Evolutionary conservation across 2,329 filamentous ascomycete genomes (phyloP).

Genomic region (Cadophora sp.): DNA sequence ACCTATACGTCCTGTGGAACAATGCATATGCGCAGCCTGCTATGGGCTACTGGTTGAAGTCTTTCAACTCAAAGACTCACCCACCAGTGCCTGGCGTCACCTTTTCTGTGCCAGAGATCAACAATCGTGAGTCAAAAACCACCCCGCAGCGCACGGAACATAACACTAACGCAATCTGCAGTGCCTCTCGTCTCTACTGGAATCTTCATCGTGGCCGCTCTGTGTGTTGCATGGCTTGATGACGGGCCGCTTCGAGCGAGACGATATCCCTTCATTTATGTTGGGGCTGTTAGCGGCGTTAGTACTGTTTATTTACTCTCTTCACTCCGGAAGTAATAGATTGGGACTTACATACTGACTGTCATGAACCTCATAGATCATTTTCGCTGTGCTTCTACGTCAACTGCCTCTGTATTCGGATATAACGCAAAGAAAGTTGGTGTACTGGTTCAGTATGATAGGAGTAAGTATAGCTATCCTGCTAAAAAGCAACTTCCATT

Average conservation of each 20-base stretch:
- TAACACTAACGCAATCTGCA: neutral
- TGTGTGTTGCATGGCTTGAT: constrained; percentile 48
- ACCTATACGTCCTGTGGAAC: constrained; percentile 49
- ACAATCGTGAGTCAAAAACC: constrained; percentile 42
- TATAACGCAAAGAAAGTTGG: constrained; percentile 45
- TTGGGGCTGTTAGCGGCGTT: constrained; percentile 46
- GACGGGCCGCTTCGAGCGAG: constrained; percentile 45
- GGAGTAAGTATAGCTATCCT: constrained; percentile 38
- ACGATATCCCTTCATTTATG: constrained; percentile 49
- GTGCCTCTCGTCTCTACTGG: constrained; percentile 45
- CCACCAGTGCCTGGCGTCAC: constrained; percentile 46
- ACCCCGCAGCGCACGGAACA: no score
- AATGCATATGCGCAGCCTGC: constrained; percentile 45
- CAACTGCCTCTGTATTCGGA: constrained; percentile 48
- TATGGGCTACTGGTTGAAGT: constrained; percentile 53
- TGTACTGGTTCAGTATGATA: constrained; percentile 49
- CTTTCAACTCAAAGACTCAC: constrained; percentile 45
- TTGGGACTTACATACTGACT: no score
- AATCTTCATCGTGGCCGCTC: constrained; percentile 46
- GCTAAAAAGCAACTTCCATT: no score
- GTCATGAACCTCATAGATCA: constrained; percentile 32
- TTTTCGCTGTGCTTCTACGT: constrained; percentile 44
- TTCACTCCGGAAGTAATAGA: no score
- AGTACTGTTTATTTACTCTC: constrained; percentile 18
- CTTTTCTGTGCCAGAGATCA: constrained; percentile 52